Percentiles rank a stretch among this genome's conserved stretches.
Conservation (phyloP, 805 yeast species). For the Lipomyces oligophaga region DNA sequence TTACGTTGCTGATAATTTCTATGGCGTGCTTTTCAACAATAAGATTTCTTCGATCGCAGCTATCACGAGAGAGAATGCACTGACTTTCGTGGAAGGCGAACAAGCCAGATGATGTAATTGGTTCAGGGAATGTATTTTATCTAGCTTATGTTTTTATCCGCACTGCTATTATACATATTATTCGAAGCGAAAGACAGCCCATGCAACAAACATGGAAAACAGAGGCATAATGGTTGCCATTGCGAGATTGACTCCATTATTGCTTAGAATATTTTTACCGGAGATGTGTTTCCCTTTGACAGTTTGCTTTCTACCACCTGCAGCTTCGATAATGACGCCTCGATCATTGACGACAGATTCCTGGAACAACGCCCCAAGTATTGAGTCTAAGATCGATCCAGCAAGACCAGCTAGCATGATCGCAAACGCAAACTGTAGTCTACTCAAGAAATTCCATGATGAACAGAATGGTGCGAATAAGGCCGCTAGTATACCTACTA, state of each 20-base stretch:
- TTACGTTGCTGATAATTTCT: constrained; percentile 78
- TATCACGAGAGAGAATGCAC: constrained; percentile 67
- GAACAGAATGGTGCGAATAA: constrained; percentile 31
- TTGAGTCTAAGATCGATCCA: constrained; percentile 44
- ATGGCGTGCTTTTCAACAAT: constrained; percentile 79
- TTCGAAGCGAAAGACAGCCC: constrained; percentile 5
- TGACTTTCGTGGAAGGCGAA: constrained; percentile 63
- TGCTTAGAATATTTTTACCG: constrained; percentile 41
- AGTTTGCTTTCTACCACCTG: constrained; percentile 31
- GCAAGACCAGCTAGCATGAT: constrained; percentile 38
- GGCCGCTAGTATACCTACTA: constrained; percentile 37
- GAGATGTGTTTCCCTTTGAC: constrained; percentile 33
- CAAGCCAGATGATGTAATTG: constrained; percentile 21
- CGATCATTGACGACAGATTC: constrained; percentile 37
- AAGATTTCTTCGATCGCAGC: constrained; percentile 75
- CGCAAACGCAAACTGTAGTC: constrained; percentile 32
- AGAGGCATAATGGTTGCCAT: constrained; percentile 38
- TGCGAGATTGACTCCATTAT: constrained; percentile 40
- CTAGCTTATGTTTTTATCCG: no score
- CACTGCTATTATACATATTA: neutral
- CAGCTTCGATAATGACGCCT: constrained; percentile 40
- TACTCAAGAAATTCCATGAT: constrained; percentile 19
- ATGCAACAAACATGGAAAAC: constrained; percentile 33
- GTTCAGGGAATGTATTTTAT: no score
- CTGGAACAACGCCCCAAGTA: constrained; percentile 45